These are phyloP conservation scores for Anthracocystis walkeri DNA, from an alignment of 1,284 basidiomycete genomes.

Conservation along the genomic window DNA sequence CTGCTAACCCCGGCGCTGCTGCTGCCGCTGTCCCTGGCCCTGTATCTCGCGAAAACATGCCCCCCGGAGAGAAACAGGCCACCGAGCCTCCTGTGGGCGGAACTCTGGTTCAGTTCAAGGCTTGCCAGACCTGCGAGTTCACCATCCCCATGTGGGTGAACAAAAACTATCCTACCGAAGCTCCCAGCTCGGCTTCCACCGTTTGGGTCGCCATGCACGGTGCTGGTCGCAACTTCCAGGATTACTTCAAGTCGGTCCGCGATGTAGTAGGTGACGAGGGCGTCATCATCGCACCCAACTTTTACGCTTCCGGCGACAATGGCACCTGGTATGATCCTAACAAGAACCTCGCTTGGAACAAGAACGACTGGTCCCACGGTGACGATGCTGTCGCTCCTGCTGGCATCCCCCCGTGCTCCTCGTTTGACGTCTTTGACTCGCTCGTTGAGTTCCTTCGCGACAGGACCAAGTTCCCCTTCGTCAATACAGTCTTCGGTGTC, in stretches of 20 bases:
- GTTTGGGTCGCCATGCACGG: conserved; percentile 55
- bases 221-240: conserved; percentile 40
- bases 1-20: not conserved
- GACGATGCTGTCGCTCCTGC: conserved; percentile 34
- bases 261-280: conserved; percentile 40
- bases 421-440: conserved; percentile 51
- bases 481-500: conserved; percentile 41
- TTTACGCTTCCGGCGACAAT: conserved; percentile 27
- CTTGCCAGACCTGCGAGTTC: conserved; percentile 10
- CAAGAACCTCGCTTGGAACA: conserved; percentile 30
- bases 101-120: conserved; percentile 33
- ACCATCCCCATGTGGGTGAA: conserved; percentile 52
- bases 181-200: conserved; percentile 17
- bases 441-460: conserved; percentile 35
- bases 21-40: not conserved
- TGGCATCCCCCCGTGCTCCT: conserved; percentile 31
- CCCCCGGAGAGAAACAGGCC: not conserved
- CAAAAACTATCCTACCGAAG: conserved; percentile 33
- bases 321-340: conserved; percentile 31
- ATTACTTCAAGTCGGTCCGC: conserved; percentile 44
- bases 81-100: conserved; percentile 23
- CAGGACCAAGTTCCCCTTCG: conserved; percentile 37
- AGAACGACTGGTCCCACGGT: conserved; percentile 33
- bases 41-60: not conserved
- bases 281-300: conserved; percentile 42